phyloP scores from a whole-genome alignment of 371 early-diverging fungal species.

The Saksenaea oblongispora region DNA sequence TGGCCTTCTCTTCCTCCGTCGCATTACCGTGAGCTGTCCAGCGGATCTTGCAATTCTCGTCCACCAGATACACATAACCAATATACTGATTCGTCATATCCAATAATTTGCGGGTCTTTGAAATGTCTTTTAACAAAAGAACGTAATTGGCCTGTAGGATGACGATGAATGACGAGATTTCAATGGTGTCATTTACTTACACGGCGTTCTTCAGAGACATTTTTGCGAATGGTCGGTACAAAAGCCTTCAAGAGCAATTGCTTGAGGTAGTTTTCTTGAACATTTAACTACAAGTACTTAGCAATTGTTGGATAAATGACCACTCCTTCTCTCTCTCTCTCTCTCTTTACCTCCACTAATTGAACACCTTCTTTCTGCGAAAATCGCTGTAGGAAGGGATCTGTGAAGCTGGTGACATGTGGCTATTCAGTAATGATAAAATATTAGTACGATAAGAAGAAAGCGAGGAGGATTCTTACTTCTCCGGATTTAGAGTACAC shows the following conservation, averaged over 20 bases:
- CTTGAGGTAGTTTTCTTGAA: slow-evolving; percentile 68
- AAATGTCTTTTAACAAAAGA: slow-evolving; percentile 63
- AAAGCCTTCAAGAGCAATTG: slow-evolving; percentile 62
- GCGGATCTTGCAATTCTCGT: slow-evolving; percentile 70
- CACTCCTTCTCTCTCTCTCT: no score
- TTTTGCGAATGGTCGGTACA: slow-evolving; percentile 63
- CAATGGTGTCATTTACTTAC: slow-evolving; percentile 28
- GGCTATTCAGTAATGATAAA: slow-evolving; percentile 22
- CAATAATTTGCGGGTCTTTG: slow-evolving; percentile 51
- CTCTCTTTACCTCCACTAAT: slow-evolving; percentile 41
- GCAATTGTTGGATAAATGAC: not conserved
- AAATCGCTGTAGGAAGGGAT: slow-evolving; percentile 56
- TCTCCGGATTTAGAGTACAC: slow-evolving; percentile 76
- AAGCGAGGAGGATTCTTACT: slow-evolving; percentile 34
- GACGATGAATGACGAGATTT: not conserved
- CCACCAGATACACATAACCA: slow-evolving; percentile 82
- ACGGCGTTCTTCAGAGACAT: slow-evolving; percentile 55
- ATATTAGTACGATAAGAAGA: not conserved
- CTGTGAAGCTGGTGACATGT: slow-evolving; percentile 59
- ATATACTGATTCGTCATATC: slow-evolving; percentile 76
- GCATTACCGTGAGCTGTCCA: slow-evolving; percentile 89
- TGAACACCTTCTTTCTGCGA: slow-evolving; percentile 28
- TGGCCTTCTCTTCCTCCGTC: slow-evolving; percentile 62
- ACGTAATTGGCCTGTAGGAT: slow-evolving; percentile 56
- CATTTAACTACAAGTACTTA: slow-evolving; percentile 45